Evolutionary conservation across 345 rosid species (phyloP).

Genomic region (Nasturtium officinale): DNA sequence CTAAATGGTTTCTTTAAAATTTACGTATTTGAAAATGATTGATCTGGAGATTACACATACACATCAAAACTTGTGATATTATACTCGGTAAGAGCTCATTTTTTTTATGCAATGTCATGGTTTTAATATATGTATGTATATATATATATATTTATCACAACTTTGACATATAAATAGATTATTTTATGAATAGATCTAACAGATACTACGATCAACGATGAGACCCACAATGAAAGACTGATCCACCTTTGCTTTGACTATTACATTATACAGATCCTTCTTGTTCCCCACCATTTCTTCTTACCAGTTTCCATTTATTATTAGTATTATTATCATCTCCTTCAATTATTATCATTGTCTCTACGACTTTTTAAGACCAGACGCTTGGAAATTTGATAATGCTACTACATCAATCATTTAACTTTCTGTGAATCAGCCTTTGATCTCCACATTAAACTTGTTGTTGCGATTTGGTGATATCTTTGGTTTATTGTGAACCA

Average conservation of each 20-base stretch:
- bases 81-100: too few relatives aligned
- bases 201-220: conserved; percentile 64
- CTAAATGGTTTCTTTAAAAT: neutral
- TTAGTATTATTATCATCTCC: neutral
- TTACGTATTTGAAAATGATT: neutral
- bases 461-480: conserved; percentile 37
- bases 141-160: too few relatives aligned
- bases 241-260: conserved; percentile 59
- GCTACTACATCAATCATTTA: neutral
- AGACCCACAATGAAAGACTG: conserved; percentile 71
- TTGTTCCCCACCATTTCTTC: conserved; percentile 50
- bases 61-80: neutral
- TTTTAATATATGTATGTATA: neutral
- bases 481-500: conserved; percentile 43
- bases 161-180: too few relatives aligned
- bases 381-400: neutral
- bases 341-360: conserved; percentile 12
- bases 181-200: conserved; percentile 20
- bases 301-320: conserved; percentile 47
- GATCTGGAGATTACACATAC: neutral
- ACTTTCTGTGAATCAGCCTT: conserved; percentile 66
- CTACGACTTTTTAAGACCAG: conserved; percentile 11
- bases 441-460: conserved; percentile 58
- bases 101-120: neutral
- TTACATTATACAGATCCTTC: conserved; percentile 66